Conservation (phyloP, 2,329 filamentous ascomycete species). For the Aspergillus pseudotamarii region DNA sequence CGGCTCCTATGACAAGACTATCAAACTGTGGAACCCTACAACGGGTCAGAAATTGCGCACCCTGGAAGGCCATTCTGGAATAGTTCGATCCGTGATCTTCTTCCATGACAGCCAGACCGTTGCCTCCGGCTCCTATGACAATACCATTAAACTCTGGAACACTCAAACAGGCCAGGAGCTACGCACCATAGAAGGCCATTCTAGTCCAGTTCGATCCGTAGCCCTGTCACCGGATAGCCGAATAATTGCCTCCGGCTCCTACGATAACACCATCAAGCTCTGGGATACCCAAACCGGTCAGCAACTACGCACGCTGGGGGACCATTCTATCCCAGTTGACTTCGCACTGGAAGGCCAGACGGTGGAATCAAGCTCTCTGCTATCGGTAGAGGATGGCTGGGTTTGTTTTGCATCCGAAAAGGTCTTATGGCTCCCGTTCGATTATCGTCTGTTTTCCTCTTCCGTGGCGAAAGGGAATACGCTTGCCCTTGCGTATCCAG, state of each 20-base stretch:
- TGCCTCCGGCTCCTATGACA: not conserved
- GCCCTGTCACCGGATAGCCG: not conserved
- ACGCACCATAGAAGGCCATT: not conserved
- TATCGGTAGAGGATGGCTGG: not conserved
- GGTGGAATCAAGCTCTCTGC: conserved; percentile 8
- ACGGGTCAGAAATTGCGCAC: not conserved
- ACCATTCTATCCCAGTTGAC: not conserved
- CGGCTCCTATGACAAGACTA: conserved; percentile 5
- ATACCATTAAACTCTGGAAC: not conserved
- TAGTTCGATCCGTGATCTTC: not conserved
- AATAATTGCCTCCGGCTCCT: not conserved
- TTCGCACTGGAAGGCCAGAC: conserved; percentile 17
- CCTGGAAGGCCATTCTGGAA: not conserved
- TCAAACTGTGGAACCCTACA: not conserved
- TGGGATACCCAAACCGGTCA: not conserved
- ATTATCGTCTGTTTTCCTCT: not conserved
- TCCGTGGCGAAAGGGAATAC: not conserved
- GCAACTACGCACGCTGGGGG: not conserved
- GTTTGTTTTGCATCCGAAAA: not conserved
- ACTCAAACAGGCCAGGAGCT: not conserved
- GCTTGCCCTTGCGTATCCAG: no score
- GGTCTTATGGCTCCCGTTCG: not conserved
- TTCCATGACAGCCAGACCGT: not conserved
- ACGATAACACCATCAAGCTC: not conserved
- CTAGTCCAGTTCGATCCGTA: not conserved